phyloP scores from a whole-genome alignment of 2,329 filamentous ascomycete species.

The Xylaria arbuscula region DNA sequence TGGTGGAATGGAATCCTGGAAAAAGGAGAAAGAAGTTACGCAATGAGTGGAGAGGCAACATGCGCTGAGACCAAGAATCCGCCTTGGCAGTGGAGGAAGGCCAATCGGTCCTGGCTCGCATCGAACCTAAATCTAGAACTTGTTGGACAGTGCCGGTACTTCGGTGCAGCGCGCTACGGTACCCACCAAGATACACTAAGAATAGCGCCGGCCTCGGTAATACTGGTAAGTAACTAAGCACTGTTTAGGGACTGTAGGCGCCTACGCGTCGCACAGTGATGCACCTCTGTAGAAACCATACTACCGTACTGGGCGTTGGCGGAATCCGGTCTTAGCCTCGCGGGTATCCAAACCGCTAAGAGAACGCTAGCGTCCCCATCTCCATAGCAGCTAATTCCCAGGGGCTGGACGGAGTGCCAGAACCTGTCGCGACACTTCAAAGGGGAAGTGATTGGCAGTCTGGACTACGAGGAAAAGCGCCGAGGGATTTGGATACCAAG shows the following conservation, averaged over 20 bases:
- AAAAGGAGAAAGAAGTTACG: conserved; percentile 33
- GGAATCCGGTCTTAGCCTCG: conserved; percentile 14
- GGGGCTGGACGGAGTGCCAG: conserved; percentile 8
- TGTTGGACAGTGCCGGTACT: background rate
- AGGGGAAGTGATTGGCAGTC: conserved; percentile 7
- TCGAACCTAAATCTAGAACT: conserved; percentile 51
- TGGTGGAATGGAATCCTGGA: background rate
- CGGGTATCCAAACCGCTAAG: conserved; percentile 22
- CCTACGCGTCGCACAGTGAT: background rate
- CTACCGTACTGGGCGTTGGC: conserved; percentile 48
- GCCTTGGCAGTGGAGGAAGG: conserved; percentile 4
- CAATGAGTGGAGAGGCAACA: conserved; percentile 33
- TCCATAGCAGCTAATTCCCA: conserved; percentile 8
- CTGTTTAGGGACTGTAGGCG: background rate
- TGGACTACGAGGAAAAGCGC: background rate
- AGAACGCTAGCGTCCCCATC: background rate
- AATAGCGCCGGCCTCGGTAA: background rate
- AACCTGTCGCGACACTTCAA: background rate
- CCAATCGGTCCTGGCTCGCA: conserved; percentile 21
- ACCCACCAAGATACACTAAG: background rate
- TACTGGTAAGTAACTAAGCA: background rate
- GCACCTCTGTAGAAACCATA: background rate
- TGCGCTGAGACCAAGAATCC: conserved; percentile 11
- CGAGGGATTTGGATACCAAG: conserved; percentile 8
- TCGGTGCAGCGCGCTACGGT: background rate